These are phyloP conservation scores for Hibiscus syriacus DNA, from an alignment of 345 rosid genomes.

Conservation along the genomic window DNA sequence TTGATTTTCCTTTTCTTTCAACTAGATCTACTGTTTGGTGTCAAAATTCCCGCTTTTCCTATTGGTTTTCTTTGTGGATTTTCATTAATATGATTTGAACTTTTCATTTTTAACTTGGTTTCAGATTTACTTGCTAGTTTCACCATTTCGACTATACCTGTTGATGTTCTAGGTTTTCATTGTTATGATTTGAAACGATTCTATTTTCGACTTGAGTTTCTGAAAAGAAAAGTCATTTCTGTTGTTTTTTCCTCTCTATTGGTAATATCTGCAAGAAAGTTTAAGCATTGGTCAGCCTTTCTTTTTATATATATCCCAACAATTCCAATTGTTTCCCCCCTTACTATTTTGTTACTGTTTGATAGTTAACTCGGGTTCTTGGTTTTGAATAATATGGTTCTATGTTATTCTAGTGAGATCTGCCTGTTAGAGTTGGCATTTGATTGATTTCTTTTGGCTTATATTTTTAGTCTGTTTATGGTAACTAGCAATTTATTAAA, in stretches of 20 bases:
- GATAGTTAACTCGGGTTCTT: neutral
- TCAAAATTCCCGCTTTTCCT: no score
- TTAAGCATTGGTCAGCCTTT: neutral
- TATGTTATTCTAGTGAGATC: neutral
- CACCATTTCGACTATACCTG: no score
- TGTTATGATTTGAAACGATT: neutral
- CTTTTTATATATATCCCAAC: neutral
- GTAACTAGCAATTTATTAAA: neutral
- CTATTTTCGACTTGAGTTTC: neutral
- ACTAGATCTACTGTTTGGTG: no score
- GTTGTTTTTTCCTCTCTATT: neutral
- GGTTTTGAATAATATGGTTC: neutral
- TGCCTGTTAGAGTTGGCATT: neutral
- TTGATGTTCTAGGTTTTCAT: no score
- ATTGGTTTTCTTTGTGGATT: no score
- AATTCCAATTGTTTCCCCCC: neutral
- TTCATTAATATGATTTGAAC: no score
- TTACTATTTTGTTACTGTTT: neutral
- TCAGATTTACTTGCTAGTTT: neutral
- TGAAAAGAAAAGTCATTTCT: neutral
- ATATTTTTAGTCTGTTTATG: neutral
- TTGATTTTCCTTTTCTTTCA: no score
- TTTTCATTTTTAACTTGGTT: no score
- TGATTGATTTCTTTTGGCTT: neutral
- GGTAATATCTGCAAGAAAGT: neutral